Evolutionary conservation across 176 grass and related monocot genomes (phyloP), one percentile per base, ranked within the genome.

Genomic region (Saccharum spontaneum): DNA sequence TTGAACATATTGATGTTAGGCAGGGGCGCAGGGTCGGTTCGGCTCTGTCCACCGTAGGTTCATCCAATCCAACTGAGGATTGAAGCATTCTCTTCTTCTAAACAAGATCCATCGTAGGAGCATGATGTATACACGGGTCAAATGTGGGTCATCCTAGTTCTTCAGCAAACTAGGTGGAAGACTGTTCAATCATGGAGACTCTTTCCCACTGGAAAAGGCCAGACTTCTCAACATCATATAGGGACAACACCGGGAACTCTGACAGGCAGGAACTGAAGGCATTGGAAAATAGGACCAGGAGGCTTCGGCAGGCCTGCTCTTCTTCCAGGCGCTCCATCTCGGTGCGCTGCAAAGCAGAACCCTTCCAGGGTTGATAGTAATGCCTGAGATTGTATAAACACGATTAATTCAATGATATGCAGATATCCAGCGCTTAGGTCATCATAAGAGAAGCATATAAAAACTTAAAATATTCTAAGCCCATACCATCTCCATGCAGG

Each of bases 401-500:
- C 0, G 0, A 76, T 75, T 76, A 61, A 26, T 76, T n/a, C 17
- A 8, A 6, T 26, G 18, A 31, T 31, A 73, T 33, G 18, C 46
- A 31, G 16, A 50, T 28, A 77, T 59, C 1, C 12, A 66, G n/a
- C 4, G 22, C 20, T 69, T 15, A 9, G 50, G 23, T 26, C 69
- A 41, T 80, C 6, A 50, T 34, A 46, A 70, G 20, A 72, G 7
- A 76, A 43, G 15, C 34, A 30, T 39, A 79, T 3, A 5, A 54
- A 73, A 76, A 48, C 73, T 11, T 67, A 6, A 49, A 9, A 41
- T 16, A 7, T 24, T 64, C 39, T 4, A 73, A 68, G 18, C 5
- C 18, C 73, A 69, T 91, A 98, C 95, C 95, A 98, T 98, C 92
- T 93, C 95, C 92, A 98, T 76, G 92, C 75, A 48, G 92, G 89